Conservation (phyloP, 208 protist genomes). For the Leishmania gerbilli region DNA sequence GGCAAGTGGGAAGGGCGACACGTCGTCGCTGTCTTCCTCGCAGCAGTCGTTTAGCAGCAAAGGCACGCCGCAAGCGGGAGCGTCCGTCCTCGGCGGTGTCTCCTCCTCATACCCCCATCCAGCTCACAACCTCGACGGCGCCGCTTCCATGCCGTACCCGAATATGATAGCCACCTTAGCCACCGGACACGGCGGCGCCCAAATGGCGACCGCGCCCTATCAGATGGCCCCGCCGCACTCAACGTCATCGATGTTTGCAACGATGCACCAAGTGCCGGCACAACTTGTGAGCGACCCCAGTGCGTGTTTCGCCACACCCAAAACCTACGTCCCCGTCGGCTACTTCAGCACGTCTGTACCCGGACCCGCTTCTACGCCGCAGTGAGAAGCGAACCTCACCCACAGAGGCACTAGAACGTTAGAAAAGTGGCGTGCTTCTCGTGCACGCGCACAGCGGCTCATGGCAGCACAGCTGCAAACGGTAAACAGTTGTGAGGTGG, state of each 20-base stretch:
- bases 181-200: background rate
- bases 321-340: slow-evolving; percentile 2
- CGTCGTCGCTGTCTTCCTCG: slow-evolving; percentile 10
- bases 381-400: background rate
- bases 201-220: background rate
- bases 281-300: background rate
- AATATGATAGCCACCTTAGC: background rate
- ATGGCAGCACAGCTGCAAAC: background rate
- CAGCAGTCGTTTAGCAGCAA: slow-evolving; percentile 5
- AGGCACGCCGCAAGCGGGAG: background rate
- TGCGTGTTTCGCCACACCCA: background rate
- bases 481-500: background rate
- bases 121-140: background rate
- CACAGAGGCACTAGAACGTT: background rate
- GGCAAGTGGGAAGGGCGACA: slow-evolving; percentile 4
- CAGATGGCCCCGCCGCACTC: background rate
- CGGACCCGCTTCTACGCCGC: background rate
- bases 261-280: background rate
- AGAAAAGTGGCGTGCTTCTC: background rate
- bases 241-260: background rate
- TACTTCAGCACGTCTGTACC: slow-evolving; percentile 2
- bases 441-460: background rate
- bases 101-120: background rate
- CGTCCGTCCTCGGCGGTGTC: background rate
- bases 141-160: background rate